A percentile compares a stretch with the other conserved stretches of the same genome.
These are phyloP conservation scores for Scheffersomyces stipitis DNA, from an alignment of 805 yeast genomes.

Conservation along the genomic window DNA sequence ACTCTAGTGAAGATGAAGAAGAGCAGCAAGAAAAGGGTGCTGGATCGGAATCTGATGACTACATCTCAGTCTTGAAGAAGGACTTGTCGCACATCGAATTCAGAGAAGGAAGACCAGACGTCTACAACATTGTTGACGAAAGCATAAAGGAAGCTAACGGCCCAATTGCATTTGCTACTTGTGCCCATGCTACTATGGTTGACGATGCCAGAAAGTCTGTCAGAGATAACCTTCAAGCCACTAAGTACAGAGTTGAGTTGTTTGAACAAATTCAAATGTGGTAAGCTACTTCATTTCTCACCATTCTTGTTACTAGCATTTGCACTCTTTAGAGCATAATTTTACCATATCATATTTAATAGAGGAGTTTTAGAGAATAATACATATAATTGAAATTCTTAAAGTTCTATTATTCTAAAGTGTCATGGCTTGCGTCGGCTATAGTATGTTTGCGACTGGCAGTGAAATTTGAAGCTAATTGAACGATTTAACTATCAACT, in stretches of 20 bases:
- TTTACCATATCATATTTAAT: too few relatives aligned
- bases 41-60: conserved; percentile 8
- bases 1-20: conserved; percentile 7
- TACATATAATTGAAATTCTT: too few relatives aligned
- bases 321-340: too few relatives aligned
- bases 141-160: conserved; percentile 40
- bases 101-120: conserved; percentile 45
- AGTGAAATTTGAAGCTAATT: too few relatives aligned
- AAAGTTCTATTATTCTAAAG: too few relatives aligned
- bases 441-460: too few relatives aligned
- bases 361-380: too few relatives aligned
- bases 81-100: conserved; percentile 39
- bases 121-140: conserved; percentile 28
- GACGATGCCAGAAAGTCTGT: conserved; percentile 31
- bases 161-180: conserved; percentile 46
- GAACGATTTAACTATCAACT: too few relatives aligned
- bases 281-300: conserved; percentile 21
- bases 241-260: conserved; percentile 33
- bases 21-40: conserved; percentile 9
- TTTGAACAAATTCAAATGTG: conserved; percentile 36
- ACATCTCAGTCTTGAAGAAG: conserved; percentile 14
- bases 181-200: conserved; percentile 49
- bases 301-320: too few relatives aligned
- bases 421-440: too few relatives aligned
- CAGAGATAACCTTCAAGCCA: conserved; percentile 23